These are phyloP conservation scores for Pyrenochaeta sp. DNA, from an alignment of 2,329 filamentous ascomycete species.

Conservation along the genomic window DNA sequence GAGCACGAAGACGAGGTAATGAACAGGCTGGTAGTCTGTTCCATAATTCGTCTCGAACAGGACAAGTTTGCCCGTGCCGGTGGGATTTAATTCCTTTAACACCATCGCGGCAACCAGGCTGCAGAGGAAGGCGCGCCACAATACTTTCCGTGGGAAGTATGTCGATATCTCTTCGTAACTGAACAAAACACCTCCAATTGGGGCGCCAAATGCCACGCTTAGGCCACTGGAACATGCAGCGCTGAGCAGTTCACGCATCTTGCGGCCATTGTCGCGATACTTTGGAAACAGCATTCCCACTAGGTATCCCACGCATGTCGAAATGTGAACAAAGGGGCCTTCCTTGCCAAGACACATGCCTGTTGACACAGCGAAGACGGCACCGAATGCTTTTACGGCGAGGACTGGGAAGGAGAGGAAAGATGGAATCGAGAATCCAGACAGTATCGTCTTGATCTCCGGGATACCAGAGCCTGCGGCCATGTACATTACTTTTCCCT, in stretches of 20 bases:
- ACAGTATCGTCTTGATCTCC: conserved; percentile 69
- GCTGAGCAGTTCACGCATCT: conserved; percentile 66
- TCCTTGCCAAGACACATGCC: conserved; percentile 70
- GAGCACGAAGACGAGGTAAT: conserved; percentile 66
- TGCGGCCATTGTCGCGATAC: conserved; percentile 65
- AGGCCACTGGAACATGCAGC: conserved; percentile 66
- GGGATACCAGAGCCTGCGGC: conserved; percentile 67
- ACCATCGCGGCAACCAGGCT: conserved; percentile 64
- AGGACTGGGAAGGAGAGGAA: conserved; percentile 66
- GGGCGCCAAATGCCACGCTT: conserved; percentile 69
- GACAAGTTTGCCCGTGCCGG: conserved; percentile 67
- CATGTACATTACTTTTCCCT: conserved; percentile 66
- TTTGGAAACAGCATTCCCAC: conserved; percentile 63
- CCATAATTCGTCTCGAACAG: conserved; percentile 69
- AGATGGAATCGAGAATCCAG: conserved; percentile 67
- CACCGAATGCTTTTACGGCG: conserved; percentile 65
- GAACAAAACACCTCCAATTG: conserved; percentile 69
- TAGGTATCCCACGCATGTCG: conserved; percentile 65
- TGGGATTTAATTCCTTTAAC: conserved; percentile 67
- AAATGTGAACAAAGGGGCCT: conserved; percentile 69
- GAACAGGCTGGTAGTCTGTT: conserved; percentile 62
- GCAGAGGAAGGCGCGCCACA: conserved; percentile 68
- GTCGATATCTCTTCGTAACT: conserved; percentile 68
- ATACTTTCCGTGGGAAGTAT: conserved; percentile 66
- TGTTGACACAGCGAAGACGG: conserved; percentile 66